These are phyloP conservation scores for Waitea zeae DNA, from an alignment of 1,284 basidiomycete genomes.

Conservation along the genomic window DNA sequence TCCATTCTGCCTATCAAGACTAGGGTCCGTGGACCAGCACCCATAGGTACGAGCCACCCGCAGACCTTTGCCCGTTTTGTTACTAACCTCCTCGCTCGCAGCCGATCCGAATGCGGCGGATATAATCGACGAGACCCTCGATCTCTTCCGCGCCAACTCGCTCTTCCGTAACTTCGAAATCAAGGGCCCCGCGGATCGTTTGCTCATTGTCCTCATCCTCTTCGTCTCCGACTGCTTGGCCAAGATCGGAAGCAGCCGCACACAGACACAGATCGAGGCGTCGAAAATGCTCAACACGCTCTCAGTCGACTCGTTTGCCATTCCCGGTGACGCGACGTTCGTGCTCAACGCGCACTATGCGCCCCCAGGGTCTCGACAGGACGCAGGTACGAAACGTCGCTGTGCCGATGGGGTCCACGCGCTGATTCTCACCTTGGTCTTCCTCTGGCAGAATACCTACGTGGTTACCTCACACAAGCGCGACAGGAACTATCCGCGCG, in stretches of 20 bases:
- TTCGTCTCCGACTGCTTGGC: constrained; percentile 96
- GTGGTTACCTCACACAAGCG: constrained; percentile 84
- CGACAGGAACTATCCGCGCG: constrained; percentile 83
- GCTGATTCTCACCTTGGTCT: too few species aligned
- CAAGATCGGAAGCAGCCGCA: constrained; percentile 58
- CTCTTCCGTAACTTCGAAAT: constrained; percentile 99
- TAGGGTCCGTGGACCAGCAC: constrained; percentile 83
- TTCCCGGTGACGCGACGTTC: constrained; percentile 95
- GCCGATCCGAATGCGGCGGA: constrained; percentile 72
- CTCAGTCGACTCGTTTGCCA: constrained; percentile 81
- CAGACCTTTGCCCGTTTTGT: constrained; percentile 1
- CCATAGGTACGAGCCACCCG: constrained; percentile 37
- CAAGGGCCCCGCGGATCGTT: constrained; percentile 93
- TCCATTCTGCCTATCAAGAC: constrained; percentile 85
- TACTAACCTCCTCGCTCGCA: too few species aligned
- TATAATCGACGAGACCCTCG: constrained; percentile 92
- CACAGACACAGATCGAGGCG: constrained; percentile 73
- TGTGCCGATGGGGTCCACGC: too few species aligned
- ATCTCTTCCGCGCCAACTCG: constrained; percentile 97
- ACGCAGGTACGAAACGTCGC: constrained; percentile 55
- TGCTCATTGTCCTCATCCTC: constrained; percentile 94
- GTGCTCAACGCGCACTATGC: constrained; percentile 88
- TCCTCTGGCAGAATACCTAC: constrained; percentile 70
- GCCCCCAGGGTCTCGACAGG: constrained; percentile 56
- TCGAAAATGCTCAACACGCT: constrained; percentile 80